These are phyloP conservation scores for Nothomitra cinnamomea DNA, from an alignment of 2,329 filamentous ascomycete species.

Conservation along the genomic window DNA sequence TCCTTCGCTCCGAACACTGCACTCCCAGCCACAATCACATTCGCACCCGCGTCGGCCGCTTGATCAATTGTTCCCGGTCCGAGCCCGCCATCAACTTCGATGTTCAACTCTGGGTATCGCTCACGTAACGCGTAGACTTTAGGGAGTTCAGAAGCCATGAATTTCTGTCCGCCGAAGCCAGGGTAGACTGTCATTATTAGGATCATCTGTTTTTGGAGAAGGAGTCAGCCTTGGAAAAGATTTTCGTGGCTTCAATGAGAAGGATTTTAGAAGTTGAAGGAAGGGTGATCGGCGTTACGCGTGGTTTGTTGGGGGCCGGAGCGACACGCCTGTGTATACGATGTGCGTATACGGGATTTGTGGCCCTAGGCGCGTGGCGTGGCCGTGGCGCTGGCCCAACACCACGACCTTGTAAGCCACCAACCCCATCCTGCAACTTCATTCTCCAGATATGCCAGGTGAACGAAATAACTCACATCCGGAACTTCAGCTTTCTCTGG, in stretches of 20 bases:
- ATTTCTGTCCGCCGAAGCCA: conserved; percentile 94
- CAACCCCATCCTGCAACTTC: too few relatives aligned
- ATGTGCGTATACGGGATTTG: too few relatives aligned
- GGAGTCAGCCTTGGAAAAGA: background rate
- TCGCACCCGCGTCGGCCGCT: conserved; percentile 87
- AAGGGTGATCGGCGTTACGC: background rate
- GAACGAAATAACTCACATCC: conserved; percentile 45
- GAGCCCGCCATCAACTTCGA: conserved; percentile 90
- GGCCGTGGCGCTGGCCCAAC: too few relatives aligned
- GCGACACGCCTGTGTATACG: too few relatives aligned
- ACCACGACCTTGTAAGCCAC: too few relatives aligned
- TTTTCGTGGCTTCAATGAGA: background rate
- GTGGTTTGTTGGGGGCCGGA: background rate
- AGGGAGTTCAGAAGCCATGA: conserved; percentile 89
- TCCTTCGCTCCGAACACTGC: conserved; percentile 89
- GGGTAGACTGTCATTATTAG: conserved; percentile 97
- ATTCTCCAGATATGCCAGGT: background rate
- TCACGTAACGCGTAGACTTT: conserved; percentile 75
- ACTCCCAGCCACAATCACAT: conserved; percentile 93
- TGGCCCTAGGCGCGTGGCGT: too few relatives aligned
- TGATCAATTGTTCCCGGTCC: conserved; percentile 81
- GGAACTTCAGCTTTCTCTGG: conserved; percentile 58
- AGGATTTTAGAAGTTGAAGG: background rate
- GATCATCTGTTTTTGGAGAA: conserved; percentile 55
- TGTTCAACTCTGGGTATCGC: conserved; percentile 82